A percentile compares a stretch with the other conserved stretches of the same genome.
phyloP scores from a whole-genome alignment of 2,329 filamentous ascomycete genomes.

The Aspergillus brasiliensis region DNA sequence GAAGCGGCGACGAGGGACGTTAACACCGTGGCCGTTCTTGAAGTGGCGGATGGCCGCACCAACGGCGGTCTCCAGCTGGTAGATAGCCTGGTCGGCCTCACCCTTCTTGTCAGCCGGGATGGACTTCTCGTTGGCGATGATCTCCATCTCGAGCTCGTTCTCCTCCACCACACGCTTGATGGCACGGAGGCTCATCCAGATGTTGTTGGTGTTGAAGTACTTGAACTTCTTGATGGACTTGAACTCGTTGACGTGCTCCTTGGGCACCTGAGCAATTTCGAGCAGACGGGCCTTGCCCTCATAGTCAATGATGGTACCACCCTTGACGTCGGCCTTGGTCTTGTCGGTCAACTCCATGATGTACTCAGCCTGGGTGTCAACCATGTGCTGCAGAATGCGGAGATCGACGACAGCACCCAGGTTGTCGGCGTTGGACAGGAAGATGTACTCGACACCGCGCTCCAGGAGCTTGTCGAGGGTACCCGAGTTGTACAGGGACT shows the following conservation, averaged over 20 bases:
- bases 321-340: conserved; percentile 99
- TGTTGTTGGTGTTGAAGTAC: conserved; percentile 99
- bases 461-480: conserved; percentile 95
- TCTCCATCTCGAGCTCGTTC: conserved; percentile 98
- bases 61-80: conserved; percentile 98
- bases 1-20: conserved; percentile 96
- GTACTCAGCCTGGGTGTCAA: conserved; percentile 95
- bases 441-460: conserved; percentile 94
- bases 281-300: conserved; percentile 95
- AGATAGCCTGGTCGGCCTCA: conserved; percentile 94
- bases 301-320: conserved; percentile 99
- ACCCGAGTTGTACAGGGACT: conserved; percentile 98
- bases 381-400: conserved; percentile 98
- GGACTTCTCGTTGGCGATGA: conserved; percentile 98
- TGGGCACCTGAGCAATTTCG: conserved; percentile 98
- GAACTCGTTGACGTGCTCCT: conserved; percentile 99
- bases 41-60: conserved; percentile 99
- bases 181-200: conserved; percentile 97
- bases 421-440: conserved; percentile 99
- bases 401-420: conserved; percentile 96
- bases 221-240: conserved; percentile 99
- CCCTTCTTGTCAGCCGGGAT: conserved; percentile 99
- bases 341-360: conserved; percentile 99
- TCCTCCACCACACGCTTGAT: conserved; percentile 99
- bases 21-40: conserved; percentile 97